A percentile compares a stretch with the other conserved stretches of the same genome.
Evolutionary conservation across 1,139 yeast genomes (phyloP).

Genomic region (Yamadazyma aaseri): DNA sequence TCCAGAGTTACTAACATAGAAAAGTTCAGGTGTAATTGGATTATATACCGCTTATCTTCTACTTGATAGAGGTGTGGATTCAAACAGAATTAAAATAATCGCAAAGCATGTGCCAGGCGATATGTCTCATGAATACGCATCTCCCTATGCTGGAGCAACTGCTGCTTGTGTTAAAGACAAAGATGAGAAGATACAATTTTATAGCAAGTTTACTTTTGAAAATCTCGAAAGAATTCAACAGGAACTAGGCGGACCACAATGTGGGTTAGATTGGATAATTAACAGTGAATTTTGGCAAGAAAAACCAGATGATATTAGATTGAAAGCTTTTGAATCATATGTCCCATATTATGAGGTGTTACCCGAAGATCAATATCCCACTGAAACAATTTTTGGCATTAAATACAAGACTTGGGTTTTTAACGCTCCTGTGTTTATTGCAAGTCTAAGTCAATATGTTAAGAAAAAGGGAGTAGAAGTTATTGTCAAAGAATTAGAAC

Average conservation of each 20-base stretch:
- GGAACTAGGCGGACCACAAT: slow-evolving; percentile 15
- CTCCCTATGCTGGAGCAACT: slow-evolving; percentile 26
- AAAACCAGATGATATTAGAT: slow-evolving; percentile 7
- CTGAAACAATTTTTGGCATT: slow-evolving; percentile 51
- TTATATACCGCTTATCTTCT: slow-evolving; percentile 24
- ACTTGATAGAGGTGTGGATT: slow-evolving; percentile 17
- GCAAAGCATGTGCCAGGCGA: slow-evolving; percentile 26
- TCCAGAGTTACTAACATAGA: slow-evolving; percentile 2
- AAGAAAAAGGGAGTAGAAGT: slow-evolving; percentile 15
- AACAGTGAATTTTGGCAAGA: slow-evolving; percentile 14
- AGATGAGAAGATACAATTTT: slow-evolving; percentile 7
- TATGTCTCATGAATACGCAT: slow-evolving; percentile 20
- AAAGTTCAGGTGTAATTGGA: slow-evolving; percentile 23
- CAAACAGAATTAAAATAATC: slow-evolving; percentile 16
- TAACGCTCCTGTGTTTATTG: slow-evolving; percentile 22
- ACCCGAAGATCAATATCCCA: slow-evolving; percentile 5
- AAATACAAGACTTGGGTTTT: slow-evolving; percentile 32
- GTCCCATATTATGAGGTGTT: slow-evolving; percentile 2
- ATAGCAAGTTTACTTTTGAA: slow-evolving; percentile 17
- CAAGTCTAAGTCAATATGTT: slow-evolving; percentile 11
- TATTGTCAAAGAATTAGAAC: slow-evolving; percentile 9
- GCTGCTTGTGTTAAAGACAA: slow-evolving; percentile 13
- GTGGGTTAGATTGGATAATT: slow-evolving; percentile 13
- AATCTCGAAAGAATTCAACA: slow-evolving; percentile 13
- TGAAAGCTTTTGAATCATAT: slow-evolving; percentile 7